phyloP scores from a whole-genome alignment of 1,139 yeast species.

The Arxiozyma bovina region DNA sequence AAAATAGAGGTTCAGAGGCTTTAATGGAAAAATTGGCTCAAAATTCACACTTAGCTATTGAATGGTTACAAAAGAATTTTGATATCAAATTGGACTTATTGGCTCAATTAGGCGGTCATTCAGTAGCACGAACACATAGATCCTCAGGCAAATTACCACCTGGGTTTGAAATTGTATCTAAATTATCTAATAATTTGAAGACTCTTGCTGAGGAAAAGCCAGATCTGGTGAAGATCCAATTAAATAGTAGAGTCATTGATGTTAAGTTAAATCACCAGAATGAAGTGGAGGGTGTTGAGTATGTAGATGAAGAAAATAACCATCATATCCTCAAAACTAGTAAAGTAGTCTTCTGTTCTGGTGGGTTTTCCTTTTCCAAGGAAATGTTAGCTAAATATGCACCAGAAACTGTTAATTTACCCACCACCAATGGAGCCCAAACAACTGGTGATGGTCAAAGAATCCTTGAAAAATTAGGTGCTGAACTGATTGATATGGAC shows the following conservation, averaged over 20 bases:
- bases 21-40: constrained; percentile 30
- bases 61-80: constrained; percentile 62
- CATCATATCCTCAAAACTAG: constrained; percentile 28
- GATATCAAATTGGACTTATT: constrained; percentile 55
- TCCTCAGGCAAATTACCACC: constrained; percentile 56
- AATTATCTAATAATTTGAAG: constrained; percentile 48
- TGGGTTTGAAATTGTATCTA: constrained; percentile 68
- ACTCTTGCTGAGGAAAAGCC: constrained; percentile 43
- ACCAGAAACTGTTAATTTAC: constrained; percentile 53
- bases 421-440: constrained; percentile 66
- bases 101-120: constrained; percentile 66
- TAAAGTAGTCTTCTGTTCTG: constrained; percentile 63
- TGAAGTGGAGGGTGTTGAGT: constrained; percentile 42
- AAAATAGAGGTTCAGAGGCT: constrained; percentile 49
- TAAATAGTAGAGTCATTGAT: constrained; percentile 50
- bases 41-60: constrained; percentile 53
- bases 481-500: constrained; percentile 61
- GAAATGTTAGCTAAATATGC: constrained; percentile 51
- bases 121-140: constrained; percentile 66
- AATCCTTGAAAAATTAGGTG: constrained; percentile 48
- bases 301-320: constrained; percentile 32
- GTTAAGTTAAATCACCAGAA: constrained; percentile 34
- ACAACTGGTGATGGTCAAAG: constrained; percentile 75
- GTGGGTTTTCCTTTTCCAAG: constrained; percentile 48
- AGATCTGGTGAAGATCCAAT: constrained; percentile 41